Evolutionary conservation across 2,329 filamentous ascomycete genomes (phyloP), one percentile per base, ranked within the genome.

Genomic region (Colletotrichum cereale): DNA sequence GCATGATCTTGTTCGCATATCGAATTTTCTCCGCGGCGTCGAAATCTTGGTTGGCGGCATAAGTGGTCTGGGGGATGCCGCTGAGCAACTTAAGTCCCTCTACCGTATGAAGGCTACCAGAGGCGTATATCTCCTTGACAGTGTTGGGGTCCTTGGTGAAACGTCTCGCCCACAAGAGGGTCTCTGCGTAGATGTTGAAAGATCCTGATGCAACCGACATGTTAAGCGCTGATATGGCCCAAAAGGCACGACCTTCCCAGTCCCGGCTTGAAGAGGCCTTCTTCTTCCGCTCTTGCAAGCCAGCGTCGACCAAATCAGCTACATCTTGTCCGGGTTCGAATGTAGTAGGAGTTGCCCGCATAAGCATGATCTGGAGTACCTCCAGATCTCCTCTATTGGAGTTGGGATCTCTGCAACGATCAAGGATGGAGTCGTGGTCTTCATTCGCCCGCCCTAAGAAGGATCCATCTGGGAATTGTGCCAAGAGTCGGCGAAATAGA

Each of bases 91-190:
- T 47, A 18, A 47, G 14, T 2, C 50, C 24, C 47, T 70, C 62
- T 29, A n/a, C 16, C 5, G 53, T 55, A 18, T 48, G 21, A 5
- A 68, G 2, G 26, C 16, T 21, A 11, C 16, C 18, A 12, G 14
- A 26, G 16, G 26, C 40, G 50, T 79, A 81, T 2, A 79, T 4
- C 5, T 62, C 55, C 3, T 36, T 65, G 7, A 73, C 66, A 0
- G 74, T 68, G 12, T 73, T 48, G 2, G 68, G 36, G 47, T 80
- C 79, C n/a, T 78, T 80, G 64, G 78, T 76, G 50, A 78, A 81
- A 7, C 79, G 77, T 7, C 75, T 73, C 2, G 76, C 77, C 80
- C 79, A 80, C 0, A 73, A 40, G 8, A 79, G 38, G 0, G 75
- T 77, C 5, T 77, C 75, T 6, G 65, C 63, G 4, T 79, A 62